Evolutionary conservation across 2,329 filamentous ascomycete species (phyloP), one percentile per base, ranked within the genome.

Genomic region (Fusarium transvaalense): DNA sequence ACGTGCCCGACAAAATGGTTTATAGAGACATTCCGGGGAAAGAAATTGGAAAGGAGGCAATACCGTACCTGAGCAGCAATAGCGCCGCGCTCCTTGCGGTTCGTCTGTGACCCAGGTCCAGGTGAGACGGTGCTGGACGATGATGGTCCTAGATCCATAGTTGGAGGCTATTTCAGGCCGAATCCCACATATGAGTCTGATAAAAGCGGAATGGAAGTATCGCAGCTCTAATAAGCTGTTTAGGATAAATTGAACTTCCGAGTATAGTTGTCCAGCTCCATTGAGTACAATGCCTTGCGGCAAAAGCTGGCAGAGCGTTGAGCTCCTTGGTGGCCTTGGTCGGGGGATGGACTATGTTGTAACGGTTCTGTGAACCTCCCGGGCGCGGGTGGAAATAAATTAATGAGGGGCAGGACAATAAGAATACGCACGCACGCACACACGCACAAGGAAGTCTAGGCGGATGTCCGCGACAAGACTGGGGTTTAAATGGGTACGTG

Each of bases 1-100:
- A 6, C 15, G 21, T 31, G 29, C 29, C 21, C 37, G 15, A 38
- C 21, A 12, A 42, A 12, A 29, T 12, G 14, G 23, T 29, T n/a
- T 53, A 21, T 32, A 25, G 25, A 45, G 21, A 12, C 12, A 29
- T 35, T 42, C 23, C 29, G 34, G 10, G 35, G 58, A 70, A 72
- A 27, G 9, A 27, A 39, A n/a, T 29, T 17, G 2, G 14, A 19
- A 21, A 3, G 13, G 29, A 50, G 21, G 7, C 3, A 15, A 21
- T 21, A 19, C 19, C 47, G 66, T 74, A 80, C 77, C 76, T 80
- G 78, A 50, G 79, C 78, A 64, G 79, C 79, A 71, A 81, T 80
- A 25, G 78, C 76, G 61, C 78, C 79, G 60, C 79, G 77, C 61
- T 80, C 78, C 65, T 80, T 81, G 59, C 78, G 75, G 64, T 74